A percentile compares a stretch with the other conserved stretches of the same genome.
Evolutionary conservation across 176 grass and related monocot genomes (phyloP).

Genomic region (Aegilops speltoides): DNA sequence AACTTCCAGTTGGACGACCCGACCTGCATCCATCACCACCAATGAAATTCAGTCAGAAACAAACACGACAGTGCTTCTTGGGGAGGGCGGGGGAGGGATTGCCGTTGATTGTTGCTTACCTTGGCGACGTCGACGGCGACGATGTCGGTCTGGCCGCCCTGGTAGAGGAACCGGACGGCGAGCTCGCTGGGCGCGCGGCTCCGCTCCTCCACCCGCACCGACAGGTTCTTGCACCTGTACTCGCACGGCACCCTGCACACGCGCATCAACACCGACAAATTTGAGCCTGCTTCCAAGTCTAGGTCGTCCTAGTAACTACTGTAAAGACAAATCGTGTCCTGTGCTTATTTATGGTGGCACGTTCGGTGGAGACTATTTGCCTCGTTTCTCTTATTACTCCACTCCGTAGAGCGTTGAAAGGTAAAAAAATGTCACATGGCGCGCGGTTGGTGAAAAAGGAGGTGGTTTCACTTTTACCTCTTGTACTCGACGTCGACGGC

Average conservation of each 20-base stretch:
- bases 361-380: neutral
- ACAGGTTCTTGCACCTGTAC: constrained; percentile 60
- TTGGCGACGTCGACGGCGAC: constrained; percentile 80
- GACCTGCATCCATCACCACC: constrained; percentile 24
- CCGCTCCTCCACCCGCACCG: constrained; percentile 66
- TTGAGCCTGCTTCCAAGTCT: neutral
- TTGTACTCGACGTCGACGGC: constrained; percentile 77
- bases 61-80: neutral
- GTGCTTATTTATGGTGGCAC: neutral
- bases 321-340: neutral
- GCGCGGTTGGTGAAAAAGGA: constrained; percentile 31
- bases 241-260: constrained; percentile 76
- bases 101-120: constrained; percentile 28
- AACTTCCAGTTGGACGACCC: constrained; percentile 76
- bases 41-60: neutral
- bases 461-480: constrained; percentile 49
- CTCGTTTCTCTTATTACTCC: no score
- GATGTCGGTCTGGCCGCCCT: constrained; percentile 96
- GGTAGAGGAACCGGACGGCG: constrained; percentile 77
- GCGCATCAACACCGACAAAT: neutral
- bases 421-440: neutral
- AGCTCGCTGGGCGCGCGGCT: constrained; percentile 49
- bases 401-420: neutral
- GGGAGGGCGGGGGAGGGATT: neutral
- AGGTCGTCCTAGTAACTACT: neutral